Evolutionary conservation across 225 moss, liverwort and hornwort species (phyloP).

Genomic region (Physcomitrium patens): DNA sequence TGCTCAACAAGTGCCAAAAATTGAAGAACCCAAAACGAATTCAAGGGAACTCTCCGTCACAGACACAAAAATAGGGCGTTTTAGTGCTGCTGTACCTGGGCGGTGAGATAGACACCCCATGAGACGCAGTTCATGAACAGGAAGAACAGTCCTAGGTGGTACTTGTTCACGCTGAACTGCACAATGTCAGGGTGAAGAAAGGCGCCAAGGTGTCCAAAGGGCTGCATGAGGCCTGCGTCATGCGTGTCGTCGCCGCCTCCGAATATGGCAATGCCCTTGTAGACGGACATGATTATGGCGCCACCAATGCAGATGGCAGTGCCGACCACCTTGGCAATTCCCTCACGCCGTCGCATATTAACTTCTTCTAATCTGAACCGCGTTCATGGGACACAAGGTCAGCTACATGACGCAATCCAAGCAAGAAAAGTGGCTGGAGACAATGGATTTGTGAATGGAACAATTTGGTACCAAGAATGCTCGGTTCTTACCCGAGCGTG

Average conservation of each 20-base stretch:
- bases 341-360: constrained; percentile 37
- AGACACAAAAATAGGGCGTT: too few relatives aligned
- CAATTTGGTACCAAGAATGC: too few relatives aligned
- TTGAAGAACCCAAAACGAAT: not conserved
- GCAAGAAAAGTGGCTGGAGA: not conserved
- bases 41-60: too few relatives aligned
- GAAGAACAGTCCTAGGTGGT: constrained; percentile 37
- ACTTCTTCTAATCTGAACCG: constrained; percentile 42
- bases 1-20: not conserved
- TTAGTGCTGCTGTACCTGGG: constrained; percentile 11
- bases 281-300: constrained; percentile 46
- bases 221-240: constrained; percentile 32
- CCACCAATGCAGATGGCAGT: constrained; percentile 38
- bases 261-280: constrained; percentile 43
- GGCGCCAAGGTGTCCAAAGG: constrained; percentile 27
- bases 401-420: not conserved
- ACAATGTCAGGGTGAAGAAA: constrained; percentile 32
- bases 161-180: constrained; percentile 32
- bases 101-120: constrained; percentile 35
- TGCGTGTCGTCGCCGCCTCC: not conserved
- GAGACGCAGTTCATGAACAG: constrained; percentile 43
- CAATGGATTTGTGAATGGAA: too few relatives aligned
- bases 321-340: constrained; percentile 44
- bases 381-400: not conserved
- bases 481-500: constrained; percentile 28